Conservation (phyloP, 306 rosid genomes). For the Ammopiptanthus mongolicus region DNA sequence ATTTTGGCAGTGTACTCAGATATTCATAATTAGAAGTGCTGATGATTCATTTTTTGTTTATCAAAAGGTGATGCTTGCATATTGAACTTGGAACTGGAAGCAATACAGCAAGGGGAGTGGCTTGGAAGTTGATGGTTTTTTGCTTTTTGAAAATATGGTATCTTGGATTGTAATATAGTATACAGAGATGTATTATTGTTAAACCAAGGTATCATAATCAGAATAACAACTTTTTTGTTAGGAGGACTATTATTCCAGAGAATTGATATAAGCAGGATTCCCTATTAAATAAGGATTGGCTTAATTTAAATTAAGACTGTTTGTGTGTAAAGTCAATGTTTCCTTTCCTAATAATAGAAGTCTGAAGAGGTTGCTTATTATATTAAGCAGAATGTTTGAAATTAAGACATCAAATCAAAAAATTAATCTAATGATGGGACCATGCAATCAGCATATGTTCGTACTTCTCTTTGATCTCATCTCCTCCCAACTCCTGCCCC, state of each 20-base stretch:
- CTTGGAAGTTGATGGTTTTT: not conserved
- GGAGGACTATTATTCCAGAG: not conserved
- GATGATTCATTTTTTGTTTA: not conserved
- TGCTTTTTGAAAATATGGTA: not conserved
- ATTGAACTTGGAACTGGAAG: not conserved
- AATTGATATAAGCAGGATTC: not conserved
- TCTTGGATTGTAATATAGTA: not conserved
- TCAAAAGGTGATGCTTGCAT: not conserved
- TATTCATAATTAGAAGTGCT: not conserved
- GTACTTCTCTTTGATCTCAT: not conserved
- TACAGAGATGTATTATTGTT: not conserved
- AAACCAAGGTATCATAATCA: conserved; percentile 2
- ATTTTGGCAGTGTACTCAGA: not conserved
- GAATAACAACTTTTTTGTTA: not conserved
- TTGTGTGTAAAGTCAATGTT: not conserved
- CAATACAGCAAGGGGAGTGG: not conserved
- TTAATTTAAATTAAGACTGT: not conserved
- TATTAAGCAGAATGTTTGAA: not conserved
- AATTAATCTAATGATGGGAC: conserved; percentile 13
- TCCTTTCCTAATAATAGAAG: not conserved
- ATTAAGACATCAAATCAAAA: conserved; percentile 7
- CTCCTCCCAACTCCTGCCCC: not conserved
- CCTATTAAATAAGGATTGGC: not conserved
- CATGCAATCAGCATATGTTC: not conserved
- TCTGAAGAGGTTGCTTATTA: not conserved